Evolutionary conservation across 169 alveolate genomes (phyloP), one percentile per base, ranked within the genome.

Genomic region (Cryptosporidium parvum): DNA sequence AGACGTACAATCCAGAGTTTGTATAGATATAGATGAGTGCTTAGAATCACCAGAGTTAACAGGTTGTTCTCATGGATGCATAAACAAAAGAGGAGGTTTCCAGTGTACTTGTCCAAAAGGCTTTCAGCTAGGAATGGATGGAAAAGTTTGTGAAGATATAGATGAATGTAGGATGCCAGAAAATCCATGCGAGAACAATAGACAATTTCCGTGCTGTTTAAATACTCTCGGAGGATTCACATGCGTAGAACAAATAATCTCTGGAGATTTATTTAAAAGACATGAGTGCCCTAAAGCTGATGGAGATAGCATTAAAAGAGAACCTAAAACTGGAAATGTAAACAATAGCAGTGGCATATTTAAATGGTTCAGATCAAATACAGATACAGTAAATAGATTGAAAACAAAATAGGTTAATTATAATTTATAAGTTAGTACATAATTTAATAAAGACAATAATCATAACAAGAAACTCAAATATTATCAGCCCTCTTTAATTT

Each of bases 11-110:
- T 65, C 73, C 18, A 72, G 85, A 23, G 70, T 70, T 65, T 86
- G 94, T 53, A 85, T 70, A n/a, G 94, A 93, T 73, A 75, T 91
- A 21, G 86, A 93, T 75, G 95, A 93, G 75, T 93, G 95, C 67
- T 69, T 62, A 3, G 85, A 70, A 71, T 91, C 68, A 0, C 48
- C 85, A 4, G 51, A 84, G 14, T 80, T 72, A 10, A 91, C 94
- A 69, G 85, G 91, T 8, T 72, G 91, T 44, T 44, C 86, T 31
- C 93, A 92, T 68, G 69, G 69, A 73, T 80, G 89, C 53, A 65
- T 42, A 21, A 80, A 80, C 53, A 80, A 44, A 53, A 39, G 85
- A 3, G 91, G 91, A 48, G 62, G 72, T 44, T 93, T 61, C 69
- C 92, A 80, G 45, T 93, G 95, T 91, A 58, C 44, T n/a, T 92